phyloP scores from a whole-genome alignment of 768 basidiomycete genomes.

The Steccherinum ochraceum region DNA sequence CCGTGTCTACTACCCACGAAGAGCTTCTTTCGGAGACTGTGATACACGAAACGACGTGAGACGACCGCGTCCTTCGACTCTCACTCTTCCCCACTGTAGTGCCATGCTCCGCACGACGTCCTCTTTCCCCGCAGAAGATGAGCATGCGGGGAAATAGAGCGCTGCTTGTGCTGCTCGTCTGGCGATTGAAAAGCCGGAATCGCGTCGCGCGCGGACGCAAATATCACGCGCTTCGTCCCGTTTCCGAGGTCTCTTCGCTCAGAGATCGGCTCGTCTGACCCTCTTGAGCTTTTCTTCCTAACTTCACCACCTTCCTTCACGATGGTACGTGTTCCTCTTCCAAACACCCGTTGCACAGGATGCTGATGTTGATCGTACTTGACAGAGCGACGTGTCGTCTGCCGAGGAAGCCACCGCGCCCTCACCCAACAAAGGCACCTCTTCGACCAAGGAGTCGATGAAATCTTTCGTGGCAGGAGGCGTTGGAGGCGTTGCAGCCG shows the following conservation, averaged over 20 bases:
- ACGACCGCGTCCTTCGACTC: no score
- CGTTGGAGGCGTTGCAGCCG: constrained; percentile 81
- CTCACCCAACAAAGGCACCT: constrained; percentile 1
- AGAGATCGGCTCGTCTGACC: background rate
- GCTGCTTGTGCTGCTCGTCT: background rate
- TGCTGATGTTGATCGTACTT: no score
- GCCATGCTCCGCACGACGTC: no score
- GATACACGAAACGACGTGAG: no score
- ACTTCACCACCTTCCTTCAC: background rate
- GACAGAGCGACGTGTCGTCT: constrained; percentile 18
- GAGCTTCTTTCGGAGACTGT: no score
- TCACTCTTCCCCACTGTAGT: no score
- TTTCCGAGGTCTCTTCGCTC: background rate
- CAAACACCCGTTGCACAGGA: no score
- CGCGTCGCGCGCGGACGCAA: background rate
- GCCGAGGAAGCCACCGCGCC: constrained; percentile 12
- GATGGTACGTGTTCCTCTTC: no score
- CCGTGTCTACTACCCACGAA: no score
- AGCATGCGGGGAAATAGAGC: background rate
- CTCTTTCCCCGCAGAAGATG: background rate
- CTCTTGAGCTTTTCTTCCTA: background rate
- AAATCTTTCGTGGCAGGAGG: constrained; percentile 95
- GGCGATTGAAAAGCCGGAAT: no score
- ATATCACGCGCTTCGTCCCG: background rate
- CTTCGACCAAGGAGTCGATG: constrained; percentile 31